A percentile compares a stretch with the other conserved stretches of the same genome.
phyloP scores from a whole-genome alignment of 148 eudicot genomes.

The Nepenthes mirabilis region DNA sequence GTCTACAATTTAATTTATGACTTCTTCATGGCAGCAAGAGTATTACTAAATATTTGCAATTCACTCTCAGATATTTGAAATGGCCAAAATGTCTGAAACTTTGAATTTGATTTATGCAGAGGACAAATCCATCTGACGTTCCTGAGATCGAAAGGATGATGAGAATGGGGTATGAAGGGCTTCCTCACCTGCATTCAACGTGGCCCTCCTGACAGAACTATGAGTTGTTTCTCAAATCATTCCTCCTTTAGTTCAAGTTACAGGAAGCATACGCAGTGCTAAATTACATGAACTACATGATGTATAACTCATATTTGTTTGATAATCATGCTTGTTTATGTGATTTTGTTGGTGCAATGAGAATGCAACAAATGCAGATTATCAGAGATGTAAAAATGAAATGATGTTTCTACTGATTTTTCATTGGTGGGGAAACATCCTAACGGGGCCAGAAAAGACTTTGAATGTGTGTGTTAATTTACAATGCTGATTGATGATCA shows the following conservation, averaged over 20 bases:
- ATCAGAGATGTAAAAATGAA: too few species aligned
- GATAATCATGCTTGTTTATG: too few species aligned
- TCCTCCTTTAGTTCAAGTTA: neutral
- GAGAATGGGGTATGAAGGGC: constrained; percentile 36
- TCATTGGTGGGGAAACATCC: too few species aligned
- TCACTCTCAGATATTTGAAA: neutral
- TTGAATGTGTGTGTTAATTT: too few species aligned
- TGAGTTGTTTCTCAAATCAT: neutral
- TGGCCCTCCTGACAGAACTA: constrained; percentile 26
- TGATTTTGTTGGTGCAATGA: too few species aligned
- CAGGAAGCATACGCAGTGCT: neutral
- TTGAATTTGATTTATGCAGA: constrained; percentile 22
- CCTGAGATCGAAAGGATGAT: constrained; percentile 32
- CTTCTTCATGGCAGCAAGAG: neutral
- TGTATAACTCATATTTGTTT: neutral
- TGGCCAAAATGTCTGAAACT: neutral
- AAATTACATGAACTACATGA: neutral
- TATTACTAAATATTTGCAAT: neutral
- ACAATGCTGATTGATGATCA: too few species aligned
- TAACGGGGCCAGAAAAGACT: too few species aligned
- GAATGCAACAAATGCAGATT: too few species aligned
- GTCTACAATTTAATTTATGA: neutral
- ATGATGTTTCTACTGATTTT: too few species aligned
- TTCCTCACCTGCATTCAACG: constrained; percentile 7
- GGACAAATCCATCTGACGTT: constrained; percentile 32